These are phyloP conservation scores for Oryza glumipatula DNA, from an alignment of 176 grass and related monocot species.

Conservation along the genomic window DNA sequence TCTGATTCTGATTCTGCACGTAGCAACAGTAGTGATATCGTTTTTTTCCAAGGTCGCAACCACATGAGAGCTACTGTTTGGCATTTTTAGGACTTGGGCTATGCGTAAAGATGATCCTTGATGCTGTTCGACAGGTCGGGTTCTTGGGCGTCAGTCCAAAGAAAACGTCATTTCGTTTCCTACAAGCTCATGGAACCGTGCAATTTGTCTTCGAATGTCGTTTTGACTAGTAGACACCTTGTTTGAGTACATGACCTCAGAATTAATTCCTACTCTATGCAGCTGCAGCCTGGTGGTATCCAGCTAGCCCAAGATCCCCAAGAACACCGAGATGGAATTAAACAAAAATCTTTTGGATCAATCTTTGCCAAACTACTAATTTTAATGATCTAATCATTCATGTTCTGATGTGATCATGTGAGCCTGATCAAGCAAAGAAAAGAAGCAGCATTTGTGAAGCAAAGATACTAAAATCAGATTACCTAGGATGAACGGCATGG, in stretches of 20 bases:
- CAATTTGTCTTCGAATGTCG: background rate
- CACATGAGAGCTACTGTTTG: constrained; percentile 10
- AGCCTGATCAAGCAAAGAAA: background rate
- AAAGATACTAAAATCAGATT: background rate
- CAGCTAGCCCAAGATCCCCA: background rate
- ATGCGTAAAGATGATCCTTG: constrained; percentile 2
- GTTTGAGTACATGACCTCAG: background rate
- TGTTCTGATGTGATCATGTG: background rate
- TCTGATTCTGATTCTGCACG: background rate
- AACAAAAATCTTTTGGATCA: background rate
- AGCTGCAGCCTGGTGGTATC: background rate
- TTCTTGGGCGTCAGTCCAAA: constrained; percentile 30
- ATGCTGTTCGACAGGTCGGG: constrained; percentile 14
- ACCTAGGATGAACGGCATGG: constrained; percentile 95
- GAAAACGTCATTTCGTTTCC: background rate
- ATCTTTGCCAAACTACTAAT: background rate
- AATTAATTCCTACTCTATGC: background rate
- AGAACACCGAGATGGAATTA: background rate
- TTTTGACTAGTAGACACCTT: background rate
- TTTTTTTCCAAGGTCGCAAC: background rate
- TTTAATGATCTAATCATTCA: background rate
- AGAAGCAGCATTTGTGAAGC: background rate
- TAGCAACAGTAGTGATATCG: background rate
- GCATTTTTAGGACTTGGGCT: background rate
- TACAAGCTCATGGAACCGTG: background rate